These are phyloP conservation scores for Fraxinus albicans DNA, from an alignment of 305 asterid species.

Conservation along the genomic window DNA sequence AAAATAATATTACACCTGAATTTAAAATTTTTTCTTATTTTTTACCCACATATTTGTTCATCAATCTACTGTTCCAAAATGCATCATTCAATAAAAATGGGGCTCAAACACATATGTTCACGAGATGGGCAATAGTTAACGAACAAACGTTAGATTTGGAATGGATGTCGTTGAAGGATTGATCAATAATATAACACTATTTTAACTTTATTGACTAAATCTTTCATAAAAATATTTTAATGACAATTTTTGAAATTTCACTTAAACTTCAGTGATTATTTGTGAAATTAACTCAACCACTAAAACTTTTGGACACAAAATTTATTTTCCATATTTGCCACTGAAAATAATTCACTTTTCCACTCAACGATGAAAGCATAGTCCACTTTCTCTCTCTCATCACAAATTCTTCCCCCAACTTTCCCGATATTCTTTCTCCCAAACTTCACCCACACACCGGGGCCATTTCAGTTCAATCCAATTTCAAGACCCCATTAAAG, in stretches of 20 bases:
- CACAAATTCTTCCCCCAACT: not conserved
- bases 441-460: not conserved
- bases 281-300: not conserved
- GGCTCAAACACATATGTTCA: too few species aligned
- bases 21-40: too few species aligned
- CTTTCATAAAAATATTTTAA: not conserved
- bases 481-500: slow-evolving; percentile 6
- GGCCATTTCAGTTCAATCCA: slow-evolving; percentile 19
- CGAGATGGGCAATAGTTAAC: too few species aligned
- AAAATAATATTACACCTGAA: too few species aligned
- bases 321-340: not conserved
- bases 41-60: too few species aligned
- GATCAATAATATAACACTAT: not conserved
- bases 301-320: not conserved
- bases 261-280: not conserved
- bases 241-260: not conserved
- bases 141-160: too few species aligned
- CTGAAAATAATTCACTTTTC: not conserved
- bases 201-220: not conserved
- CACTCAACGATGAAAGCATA: not conserved
- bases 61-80: too few species aligned
- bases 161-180: not conserved
- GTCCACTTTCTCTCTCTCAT: not conserved
- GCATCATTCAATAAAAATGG: too few species aligned
- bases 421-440: not conserved